Percentiles rank a stretch among this genome's conserved stretches.
Conservation (phyloP, 306 rosid species). For the Prunus mume region DNA sequence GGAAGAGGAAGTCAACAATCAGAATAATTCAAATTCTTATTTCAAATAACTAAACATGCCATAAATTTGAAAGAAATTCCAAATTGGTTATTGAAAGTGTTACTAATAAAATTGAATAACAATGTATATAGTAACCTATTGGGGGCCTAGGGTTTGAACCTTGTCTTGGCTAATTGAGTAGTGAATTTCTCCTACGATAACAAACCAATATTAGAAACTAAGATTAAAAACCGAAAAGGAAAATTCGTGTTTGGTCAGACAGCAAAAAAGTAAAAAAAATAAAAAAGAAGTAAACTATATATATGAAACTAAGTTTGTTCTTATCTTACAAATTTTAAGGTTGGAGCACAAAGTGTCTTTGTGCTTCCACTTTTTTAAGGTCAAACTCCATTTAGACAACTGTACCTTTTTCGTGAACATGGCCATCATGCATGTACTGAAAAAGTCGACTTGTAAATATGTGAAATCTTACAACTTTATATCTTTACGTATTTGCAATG, state of each 20-base stretch:
- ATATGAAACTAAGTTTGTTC: background rate
- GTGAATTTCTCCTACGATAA: background rate
- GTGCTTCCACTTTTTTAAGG: background rate
- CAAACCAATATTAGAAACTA: too few species aligned
- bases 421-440: conserved; percentile 1
- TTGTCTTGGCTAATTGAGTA: background rate
- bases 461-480: background rate
- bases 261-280: background rate
- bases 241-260: background rate
- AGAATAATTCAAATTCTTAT: too few species aligned
- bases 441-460: background rate
- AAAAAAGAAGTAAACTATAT: background rate
- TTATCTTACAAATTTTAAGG: conserved; percentile 2
- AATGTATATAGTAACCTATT: background rate
- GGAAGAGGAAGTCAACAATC: too few species aligned
- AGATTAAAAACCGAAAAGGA: background rate
- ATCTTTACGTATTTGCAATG: background rate
- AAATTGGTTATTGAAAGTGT: background rate
- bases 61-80: background rate
- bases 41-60: too few species aligned
- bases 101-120: background rate
- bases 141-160: background rate
- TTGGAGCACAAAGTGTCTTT: conserved; percentile 11
- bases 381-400: conserved; percentile 8
- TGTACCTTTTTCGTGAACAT: conserved; percentile 1